phyloP scores from a whole-genome alignment of 2,329 filamentous ascomycete genomes.

The Fusarium nelsonii region DNA sequence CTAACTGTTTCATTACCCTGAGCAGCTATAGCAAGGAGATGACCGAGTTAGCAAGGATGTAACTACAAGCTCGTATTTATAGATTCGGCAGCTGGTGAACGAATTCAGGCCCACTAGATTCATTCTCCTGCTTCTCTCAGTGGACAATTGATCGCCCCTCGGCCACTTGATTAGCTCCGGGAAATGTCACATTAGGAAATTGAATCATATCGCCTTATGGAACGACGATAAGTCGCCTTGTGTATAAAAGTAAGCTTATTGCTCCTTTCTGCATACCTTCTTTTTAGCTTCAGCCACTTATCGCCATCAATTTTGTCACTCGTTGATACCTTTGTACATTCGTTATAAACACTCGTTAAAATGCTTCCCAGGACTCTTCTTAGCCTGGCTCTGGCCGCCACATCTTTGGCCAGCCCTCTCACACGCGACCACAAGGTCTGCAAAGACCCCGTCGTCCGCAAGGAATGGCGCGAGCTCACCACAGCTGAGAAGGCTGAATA shows the following conservation, averaged over 20 bases:
- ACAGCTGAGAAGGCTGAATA: slow-evolving; percentile 15
- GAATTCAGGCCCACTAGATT: not conserved
- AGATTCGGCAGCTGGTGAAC: not conserved
- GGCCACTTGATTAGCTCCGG: not conserved
- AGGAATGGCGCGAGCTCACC: slow-evolving; percentile 32
- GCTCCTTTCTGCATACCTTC: not conserved
- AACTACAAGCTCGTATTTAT: slow-evolving; percentile 2
- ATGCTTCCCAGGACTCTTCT: slow-evolving; percentile 16
- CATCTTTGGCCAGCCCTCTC: not conserved
- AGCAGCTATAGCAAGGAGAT: slow-evolving; percentile 7
- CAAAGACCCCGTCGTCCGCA: slow-evolving; percentile 7
- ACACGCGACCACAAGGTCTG: not conserved
- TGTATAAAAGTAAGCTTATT: not conserved
- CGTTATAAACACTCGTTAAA: slow-evolving; percentile 4
- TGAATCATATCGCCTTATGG: not conserved
- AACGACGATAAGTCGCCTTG: rapidly evolving
- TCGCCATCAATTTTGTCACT: not conserved
- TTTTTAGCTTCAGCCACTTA: not conserved
- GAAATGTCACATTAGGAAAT: not conserved
- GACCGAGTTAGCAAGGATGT: not conserved
- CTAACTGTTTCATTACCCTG: slow-evolving; percentile 4
- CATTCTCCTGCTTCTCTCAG: too few relatives aligned
- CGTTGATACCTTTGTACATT: slow-evolving; percentile 6
- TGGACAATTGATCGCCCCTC: not conserved
- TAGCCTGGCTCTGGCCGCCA: slow-evolving; percentile 1